Base-by-base conservation (phyloP, 1,139 yeast species). In the Lodderomyces jiufengensis region DNA sequence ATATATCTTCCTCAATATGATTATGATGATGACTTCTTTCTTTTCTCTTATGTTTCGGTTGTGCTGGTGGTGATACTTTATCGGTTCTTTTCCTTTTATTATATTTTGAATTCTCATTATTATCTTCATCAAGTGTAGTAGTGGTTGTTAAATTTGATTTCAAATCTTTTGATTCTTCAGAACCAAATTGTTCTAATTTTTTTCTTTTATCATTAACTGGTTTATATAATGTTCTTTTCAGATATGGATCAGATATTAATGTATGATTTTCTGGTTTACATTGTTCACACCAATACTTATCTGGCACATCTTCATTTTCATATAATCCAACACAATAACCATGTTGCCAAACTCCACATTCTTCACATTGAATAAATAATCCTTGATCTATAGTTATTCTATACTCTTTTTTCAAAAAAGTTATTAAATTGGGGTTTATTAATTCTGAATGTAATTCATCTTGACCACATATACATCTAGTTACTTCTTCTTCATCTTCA, bases 281-380 rank as follows among this genome's bases (percentile, higher is more conserved):
- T 49, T 66, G 61, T 55, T 92, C 98, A 67, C 97, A 90, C 84
- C 87, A 86, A 59, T 90, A 90, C 56, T 84, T 84, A 41, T 88
- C 96, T 2, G 96, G 96, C 1, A 87, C 87, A 41, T 77, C 83
- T 24, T 78, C 81, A 46, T 80, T 84, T 34, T 76, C 75, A 43
- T 68, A 70, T 41, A 86, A 73, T 1, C 96, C 95, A 28, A 92
- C 97, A 64, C 98, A 92, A 60, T 72, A 88, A 3, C 97, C 97
- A 57, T 92, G 98, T 60, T 92, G 97, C 98, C 97, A 92, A 9
- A 83, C 95, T 18, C 87, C 80, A 62, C 98, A 92, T 44, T 75
- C 72, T 50, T 92, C 97, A 69, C 98, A 92, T 60, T 84, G 94
- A 48, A 85, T 84, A 59, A 82, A 85, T 36, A 84, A 72, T 3